Evolutionary conservation across 345 rosid genomes (phyloP).

Genomic region (Lepidium africanum): DNA sequence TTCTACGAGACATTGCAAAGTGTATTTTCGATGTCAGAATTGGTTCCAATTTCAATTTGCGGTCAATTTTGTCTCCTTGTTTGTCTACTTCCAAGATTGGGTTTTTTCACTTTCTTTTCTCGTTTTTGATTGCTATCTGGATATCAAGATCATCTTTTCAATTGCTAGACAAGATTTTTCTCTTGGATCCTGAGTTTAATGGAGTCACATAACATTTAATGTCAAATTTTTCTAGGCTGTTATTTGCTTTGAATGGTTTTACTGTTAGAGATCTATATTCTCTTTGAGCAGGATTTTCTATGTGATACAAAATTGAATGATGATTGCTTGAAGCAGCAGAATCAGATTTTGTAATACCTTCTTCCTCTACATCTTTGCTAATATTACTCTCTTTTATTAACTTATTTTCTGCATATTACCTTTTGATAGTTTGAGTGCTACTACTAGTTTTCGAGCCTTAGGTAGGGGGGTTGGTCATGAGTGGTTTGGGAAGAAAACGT

Average conservation of each 20-base stretch:
- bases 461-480: constrained; percentile 36
- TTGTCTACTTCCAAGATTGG: background rate
- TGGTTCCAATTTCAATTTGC: background rate
- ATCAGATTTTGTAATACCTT: background rate
- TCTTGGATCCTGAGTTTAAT: background rate
- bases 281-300: background rate
- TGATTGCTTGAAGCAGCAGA: background rate
- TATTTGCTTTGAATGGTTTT: background rate
- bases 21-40: background rate
- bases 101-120: background rate
- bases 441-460: background rate
- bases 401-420: background rate
- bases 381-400: background rate
- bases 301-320: background rate
- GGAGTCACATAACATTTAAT: background rate
- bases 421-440: background rate
- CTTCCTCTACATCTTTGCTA: background rate
- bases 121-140: background rate
- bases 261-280: background rate
- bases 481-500: constrained; percentile 48
- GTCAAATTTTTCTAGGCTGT: background rate
- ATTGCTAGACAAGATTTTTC: background rate
- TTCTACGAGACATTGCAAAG: background rate
- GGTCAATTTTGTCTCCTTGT: background rate
- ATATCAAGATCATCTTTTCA: background rate